These are phyloP conservation scores for Calonectria leucothoes DNA, from an alignment of 2,329 filamentous ascomycete genomes.

Conservation along the genomic window DNA sequence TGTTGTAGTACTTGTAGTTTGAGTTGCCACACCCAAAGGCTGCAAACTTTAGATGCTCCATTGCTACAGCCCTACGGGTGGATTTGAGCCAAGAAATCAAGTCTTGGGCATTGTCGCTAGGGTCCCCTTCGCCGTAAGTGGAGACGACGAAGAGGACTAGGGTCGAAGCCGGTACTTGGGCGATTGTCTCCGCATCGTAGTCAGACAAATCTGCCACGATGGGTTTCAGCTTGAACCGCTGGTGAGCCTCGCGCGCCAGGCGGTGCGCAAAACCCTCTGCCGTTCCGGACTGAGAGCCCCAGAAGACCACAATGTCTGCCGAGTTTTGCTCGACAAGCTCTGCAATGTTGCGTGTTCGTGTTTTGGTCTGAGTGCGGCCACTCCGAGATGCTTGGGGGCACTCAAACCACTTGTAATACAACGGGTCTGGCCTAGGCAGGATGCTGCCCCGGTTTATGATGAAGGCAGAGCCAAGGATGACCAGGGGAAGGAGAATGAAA, in stretches of 20 bases:
- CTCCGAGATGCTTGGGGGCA: neutral
- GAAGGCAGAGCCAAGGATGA: conserved; percentile 12
- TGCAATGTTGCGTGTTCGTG: conserved; percentile 11
- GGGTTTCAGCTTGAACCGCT: conserved; percentile 13
- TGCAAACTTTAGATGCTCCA: conserved; percentile 13
- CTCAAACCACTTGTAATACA: conserved; percentile 20
- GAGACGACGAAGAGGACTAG: conserved; percentile 16
- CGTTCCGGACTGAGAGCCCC: conserved; percentile 21
- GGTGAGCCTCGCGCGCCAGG: conserved; percentile 13
- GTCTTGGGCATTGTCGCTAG: conserved; percentile 20
- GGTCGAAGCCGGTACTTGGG: neutral
- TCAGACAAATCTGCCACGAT: conserved; percentile 17
- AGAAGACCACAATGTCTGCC: conserved; percentile 18
- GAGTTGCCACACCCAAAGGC: conserved; percentile 24
- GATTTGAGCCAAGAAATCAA: conserved; percentile 10
- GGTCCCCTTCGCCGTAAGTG: conserved; percentile 22
- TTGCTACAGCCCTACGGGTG: neutral
- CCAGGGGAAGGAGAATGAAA: conserved; percentile 12
- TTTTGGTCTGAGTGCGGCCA: neutral
- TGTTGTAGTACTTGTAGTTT: conserved; percentile 22
- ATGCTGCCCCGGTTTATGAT: conserved; percentile 20
- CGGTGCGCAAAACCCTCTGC: conserved; percentile 19
- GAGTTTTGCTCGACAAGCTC: neutral
- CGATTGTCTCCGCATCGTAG: conserved; percentile 7
- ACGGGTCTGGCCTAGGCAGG: conserved; percentile 11